phyloP scores from a whole-genome alignment of 2,329 filamentous ascomycete genomes.

The Ceratocystis diversiconidia region DNA sequence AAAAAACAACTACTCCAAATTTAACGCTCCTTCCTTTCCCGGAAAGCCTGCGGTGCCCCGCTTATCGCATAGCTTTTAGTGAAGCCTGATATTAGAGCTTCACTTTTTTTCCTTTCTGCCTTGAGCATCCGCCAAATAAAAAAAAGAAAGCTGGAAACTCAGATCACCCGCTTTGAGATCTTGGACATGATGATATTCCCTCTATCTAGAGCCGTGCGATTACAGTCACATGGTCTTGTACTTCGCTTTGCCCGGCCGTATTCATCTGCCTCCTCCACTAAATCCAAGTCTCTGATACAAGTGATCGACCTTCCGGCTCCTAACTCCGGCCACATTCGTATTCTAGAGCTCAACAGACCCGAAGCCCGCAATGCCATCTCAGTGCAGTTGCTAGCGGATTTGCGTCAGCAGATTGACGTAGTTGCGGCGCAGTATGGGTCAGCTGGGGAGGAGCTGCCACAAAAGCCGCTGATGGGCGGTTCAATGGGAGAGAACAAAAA shows the following conservation, averaged over 20 bases:
- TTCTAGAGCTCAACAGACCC: constrained; percentile 78
- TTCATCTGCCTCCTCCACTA: constrained; percentile 28
- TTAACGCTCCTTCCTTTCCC: neutral
- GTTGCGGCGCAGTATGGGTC: constrained; percentile 54
- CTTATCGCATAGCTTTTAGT: neutral
- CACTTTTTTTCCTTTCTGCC: neutral
- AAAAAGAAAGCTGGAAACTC: neutral
- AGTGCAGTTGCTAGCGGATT: constrained; percentile 53
- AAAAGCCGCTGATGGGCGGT: constrained; percentile 31
- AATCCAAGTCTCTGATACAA: constrained; percentile 43
- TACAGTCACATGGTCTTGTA: neutral
- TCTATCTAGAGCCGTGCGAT: neutral
- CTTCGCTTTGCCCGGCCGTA: constrained; percentile 25
- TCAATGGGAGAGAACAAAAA: constrained; percentile 31
- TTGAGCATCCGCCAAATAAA: neutral
- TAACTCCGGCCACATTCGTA: constrained; percentile 67
- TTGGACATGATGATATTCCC: neutral
- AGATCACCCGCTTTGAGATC: neutral
- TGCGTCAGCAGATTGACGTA: constrained; percentile 58
- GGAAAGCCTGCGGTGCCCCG: neutral
- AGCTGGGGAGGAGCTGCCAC: constrained; percentile 37
- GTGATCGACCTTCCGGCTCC: constrained; percentile 64
- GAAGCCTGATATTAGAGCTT: neutral
- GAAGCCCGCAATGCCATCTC: constrained; percentile 85
- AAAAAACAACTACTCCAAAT: neutral